A percentile compares a stretch with the other conserved stretches of the same genome.
These are phyloP conservation scores for Pyricularia sp. DNA, from an alignment of 2,329 filamentous ascomycete species.

Conservation along the genomic window DNA sequence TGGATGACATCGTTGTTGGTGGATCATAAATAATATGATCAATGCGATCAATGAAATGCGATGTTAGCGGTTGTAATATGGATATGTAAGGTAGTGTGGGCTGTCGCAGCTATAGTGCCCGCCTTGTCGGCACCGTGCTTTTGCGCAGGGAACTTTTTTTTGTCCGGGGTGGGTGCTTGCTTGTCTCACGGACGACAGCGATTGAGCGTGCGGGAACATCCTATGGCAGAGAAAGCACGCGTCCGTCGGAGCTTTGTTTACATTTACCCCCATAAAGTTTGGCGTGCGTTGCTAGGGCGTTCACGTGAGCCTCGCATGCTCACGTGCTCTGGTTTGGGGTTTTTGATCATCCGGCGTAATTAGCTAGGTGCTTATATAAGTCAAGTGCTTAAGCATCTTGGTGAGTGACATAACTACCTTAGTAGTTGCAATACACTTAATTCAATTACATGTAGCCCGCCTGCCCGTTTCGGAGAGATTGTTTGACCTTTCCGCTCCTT, in stretches of 20 bases:
- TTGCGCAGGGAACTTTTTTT: neutral
- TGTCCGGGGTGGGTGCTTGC: neutral
- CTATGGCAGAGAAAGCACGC: neutral
- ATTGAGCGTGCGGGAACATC: neutral
- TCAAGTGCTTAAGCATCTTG: too few relatives aligned
- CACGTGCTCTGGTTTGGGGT: neutral
- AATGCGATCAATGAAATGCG: neutral
- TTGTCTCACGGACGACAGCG: neutral
- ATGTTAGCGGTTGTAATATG: neutral
- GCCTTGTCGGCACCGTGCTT: neutral
- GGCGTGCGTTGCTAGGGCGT: neutral
- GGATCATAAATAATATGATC: neutral
- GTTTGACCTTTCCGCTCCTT: too few relatives aligned
- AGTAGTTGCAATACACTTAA: too few relatives aligned
- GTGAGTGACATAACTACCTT: too few relatives aligned
- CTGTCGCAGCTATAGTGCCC: neutral
- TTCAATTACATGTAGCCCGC: too few relatives aligned
- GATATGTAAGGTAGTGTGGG: neutral
- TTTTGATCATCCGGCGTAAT: neutral
- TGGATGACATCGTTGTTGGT: neutral
- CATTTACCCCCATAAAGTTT: neutral
- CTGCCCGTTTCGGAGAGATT: too few relatives aligned
- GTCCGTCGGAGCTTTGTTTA: neutral
- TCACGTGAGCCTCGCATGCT: neutral
- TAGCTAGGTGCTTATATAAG: neutral